phyloP scores from a whole-genome alignment of 2,329 filamentous ascomycete genomes.

The Aspergillus costaricaensis region DNA sequence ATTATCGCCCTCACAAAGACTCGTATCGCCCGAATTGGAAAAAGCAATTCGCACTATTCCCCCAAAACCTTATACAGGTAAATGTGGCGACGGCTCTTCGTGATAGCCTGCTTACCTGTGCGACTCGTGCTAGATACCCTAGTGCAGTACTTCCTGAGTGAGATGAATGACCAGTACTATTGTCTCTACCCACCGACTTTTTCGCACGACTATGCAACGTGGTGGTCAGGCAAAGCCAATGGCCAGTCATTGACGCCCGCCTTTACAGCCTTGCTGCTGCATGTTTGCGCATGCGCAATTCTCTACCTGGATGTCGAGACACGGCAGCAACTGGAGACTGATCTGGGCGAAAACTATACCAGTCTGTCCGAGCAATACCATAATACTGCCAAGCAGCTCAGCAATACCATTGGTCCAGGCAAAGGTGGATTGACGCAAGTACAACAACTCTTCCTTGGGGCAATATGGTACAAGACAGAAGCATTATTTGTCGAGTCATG shows the following conservation, averaged over 20 bases:
- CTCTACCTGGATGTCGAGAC: constrained; percentile 45
- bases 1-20: constrained; percentile 3
- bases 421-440: constrained; percentile 49
- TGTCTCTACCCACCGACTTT: constrained; percentile 51
- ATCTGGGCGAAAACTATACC: constrained; percentile 45
- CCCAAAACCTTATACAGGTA: constrained; percentile 44
- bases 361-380: constrained; percentile 46
- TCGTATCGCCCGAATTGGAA: constrained; percentile 35
- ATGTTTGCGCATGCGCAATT: constrained; percentile 50
- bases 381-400: constrained; percentile 47
- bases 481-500: constrained; percentile 52
- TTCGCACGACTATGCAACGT: constrained; percentile 47
- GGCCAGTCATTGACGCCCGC: constrained; percentile 42
- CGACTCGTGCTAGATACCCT: constrained; percentile 41
- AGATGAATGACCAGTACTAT: constrained; percentile 51
- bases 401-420: constrained; percentile 46
- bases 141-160: constrained; percentile 49
- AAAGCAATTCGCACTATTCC: constrained; percentile 35
- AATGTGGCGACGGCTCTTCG: background rate
- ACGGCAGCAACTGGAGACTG: constrained; percentile 47
- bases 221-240: constrained; percentile 46
- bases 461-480: constrained; percentile 52
- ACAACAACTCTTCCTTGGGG: constrained; percentile 53
- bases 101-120: constrained; percentile 1
- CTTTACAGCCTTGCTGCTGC: constrained; percentile 51